Base-by-base conservation (phyloP, 257 asterid species). In the Phtheirospermum japonicum region DNA sequence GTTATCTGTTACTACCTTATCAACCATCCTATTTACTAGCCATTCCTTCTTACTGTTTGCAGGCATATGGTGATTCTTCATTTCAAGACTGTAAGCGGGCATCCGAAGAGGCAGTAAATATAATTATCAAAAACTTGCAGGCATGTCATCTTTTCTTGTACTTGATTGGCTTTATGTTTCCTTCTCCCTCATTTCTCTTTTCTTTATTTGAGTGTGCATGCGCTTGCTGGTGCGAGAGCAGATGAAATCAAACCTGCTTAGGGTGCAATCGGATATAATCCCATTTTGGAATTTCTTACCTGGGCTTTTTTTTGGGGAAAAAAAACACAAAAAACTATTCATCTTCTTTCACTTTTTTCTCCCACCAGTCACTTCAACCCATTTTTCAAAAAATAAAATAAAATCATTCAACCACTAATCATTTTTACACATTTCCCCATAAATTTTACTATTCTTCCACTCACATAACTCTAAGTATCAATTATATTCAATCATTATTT, bases 41-140 rank as follows among this genome's bases (percentile, higher is more conserved):
- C 34, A 9, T 51, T 8, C 26, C 18, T 46, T 69, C 64, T 76
- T 60, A 68, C 52, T 60, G 39, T 69, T 62, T 32, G 48, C 68
- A 93, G 99, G 96, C 88, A 62, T 93, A 93, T 64, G 99, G 99
- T 14, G 96, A 87, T 74, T 87, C 99, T 59, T 93, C 99, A 9
- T 93, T 89, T 82, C 82, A 79, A 77, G 99, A 93, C 72, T 89
- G 99, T 77, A 93, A 85, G 76, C 78, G 82, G 71, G 89, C 87
- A 75, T 93, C 99, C 48, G 97, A 87, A 77, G 95, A 89, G 72
- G 94, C 95, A 14, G 83, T 85, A 58, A 74, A 76, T 53, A 55
- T 73, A 61, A 78, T 93, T 71, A 82, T 74, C 12, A 85, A 80
- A 53, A 79, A 81, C 59, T 82, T 93, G 83, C 94, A 93, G 96